Percentiles rank a stretch among this genome's conserved stretches.
These are phyloP conservation scores for Sclerotiophoma versabilis DNA, from an alignment of 2,329 filamentous ascomycete species.

Conservation along the genomic window DNA sequence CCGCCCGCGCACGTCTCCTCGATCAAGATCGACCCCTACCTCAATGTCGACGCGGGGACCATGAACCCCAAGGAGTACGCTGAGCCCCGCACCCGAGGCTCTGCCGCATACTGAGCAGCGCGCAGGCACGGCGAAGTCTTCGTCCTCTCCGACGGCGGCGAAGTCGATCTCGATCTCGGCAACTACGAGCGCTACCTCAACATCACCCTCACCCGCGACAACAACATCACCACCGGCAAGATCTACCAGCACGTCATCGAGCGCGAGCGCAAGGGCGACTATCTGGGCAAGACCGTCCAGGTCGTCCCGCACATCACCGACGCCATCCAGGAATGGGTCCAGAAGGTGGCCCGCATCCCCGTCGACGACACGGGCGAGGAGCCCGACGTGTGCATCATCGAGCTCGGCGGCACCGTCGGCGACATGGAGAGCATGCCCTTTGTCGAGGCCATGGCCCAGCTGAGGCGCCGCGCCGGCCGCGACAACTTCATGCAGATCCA, in stretches of 20 bases:
- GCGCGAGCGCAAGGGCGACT: slow-evolving; percentile 74
- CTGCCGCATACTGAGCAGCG: slow-evolving; percentile 20
- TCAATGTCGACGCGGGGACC: slow-evolving; percentile 78
- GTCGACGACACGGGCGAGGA: slow-evolving; percentile 83
- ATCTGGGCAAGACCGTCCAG: slow-evolving; percentile 87
- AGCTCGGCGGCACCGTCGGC: slow-evolving; percentile 72
- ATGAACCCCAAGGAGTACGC: slow-evolving; percentile 71
- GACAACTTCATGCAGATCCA: slow-evolving; percentile 88
- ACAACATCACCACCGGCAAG: slow-evolving; percentile 98
- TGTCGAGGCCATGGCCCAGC: slow-evolving; percentile 82
- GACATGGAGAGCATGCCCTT: slow-evolving; percentile 91
- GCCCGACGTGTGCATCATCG: slow-evolving; percentile 92
- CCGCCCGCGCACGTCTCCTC: slow-evolving; percentile 62
- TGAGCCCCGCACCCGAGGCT: neutral
- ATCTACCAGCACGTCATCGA: slow-evolving; percentile 91
- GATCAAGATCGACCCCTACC: slow-evolving; percentile 76
- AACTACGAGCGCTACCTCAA: slow-evolving; percentile 84
- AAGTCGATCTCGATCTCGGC: slow-evolving; percentile 76
- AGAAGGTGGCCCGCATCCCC: slow-evolving; percentile 81
- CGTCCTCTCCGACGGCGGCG: slow-evolving; percentile 83
- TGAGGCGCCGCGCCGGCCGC: slow-evolving; percentile 74
- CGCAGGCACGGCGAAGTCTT: slow-evolving; percentile 85
- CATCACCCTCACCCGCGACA: slow-evolving; percentile 80
- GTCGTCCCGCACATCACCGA: slow-evolving; percentile 92
- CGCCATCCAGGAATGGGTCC: slow-evolving; percentile 91